phyloP scores from a whole-genome alignment of 2,329 filamentous ascomycete genomes.

The Lasiodiplodia theobromae region DNA sequence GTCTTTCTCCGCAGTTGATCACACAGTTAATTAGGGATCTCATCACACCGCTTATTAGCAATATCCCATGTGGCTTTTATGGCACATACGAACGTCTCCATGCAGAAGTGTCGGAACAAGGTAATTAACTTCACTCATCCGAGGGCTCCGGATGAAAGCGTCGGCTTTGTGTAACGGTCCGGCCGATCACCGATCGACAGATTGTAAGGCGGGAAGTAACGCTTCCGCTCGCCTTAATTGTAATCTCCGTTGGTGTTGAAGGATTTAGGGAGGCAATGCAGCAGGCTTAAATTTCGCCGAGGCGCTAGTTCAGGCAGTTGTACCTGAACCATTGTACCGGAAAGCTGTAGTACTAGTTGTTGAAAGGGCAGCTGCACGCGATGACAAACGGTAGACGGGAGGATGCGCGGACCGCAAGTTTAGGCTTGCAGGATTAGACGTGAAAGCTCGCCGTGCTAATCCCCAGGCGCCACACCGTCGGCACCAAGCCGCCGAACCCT shows the following conservation, averaged over 20 bases:
- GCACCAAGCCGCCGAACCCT: constrained; percentile 2
- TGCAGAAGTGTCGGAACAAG: too few relatives aligned
- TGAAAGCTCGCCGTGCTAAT: background rate
- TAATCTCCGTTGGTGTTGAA: background rate
- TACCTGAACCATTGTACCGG: background rate
- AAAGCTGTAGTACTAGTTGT: background rate
- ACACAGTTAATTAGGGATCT: background rate
- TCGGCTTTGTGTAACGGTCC: too few relatives aligned
- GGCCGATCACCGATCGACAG: too few relatives aligned
- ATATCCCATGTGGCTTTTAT: too few relatives aligned
- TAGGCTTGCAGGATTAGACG: background rate
- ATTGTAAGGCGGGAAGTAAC: too few relatives aligned
- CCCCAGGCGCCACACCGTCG: constrained; percentile 3
- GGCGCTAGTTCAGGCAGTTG: background rate
- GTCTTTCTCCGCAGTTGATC: background rate
- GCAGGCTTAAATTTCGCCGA: background rate
- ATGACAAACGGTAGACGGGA: background rate
- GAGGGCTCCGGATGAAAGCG: too few relatives aligned
- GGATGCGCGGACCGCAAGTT: background rate
- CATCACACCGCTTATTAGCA: too few relatives aligned
- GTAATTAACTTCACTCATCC: too few relatives aligned
- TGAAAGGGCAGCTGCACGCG: background rate
- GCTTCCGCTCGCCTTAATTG: background rate
- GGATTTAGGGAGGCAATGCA: background rate
- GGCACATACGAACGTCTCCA: too few relatives aligned